Evolutionary conservation across 2,329 filamentous ascomycete species (phyloP), one percentile per base, ranked within the genome.

Genomic region (Hypoxylon sp.): DNA sequence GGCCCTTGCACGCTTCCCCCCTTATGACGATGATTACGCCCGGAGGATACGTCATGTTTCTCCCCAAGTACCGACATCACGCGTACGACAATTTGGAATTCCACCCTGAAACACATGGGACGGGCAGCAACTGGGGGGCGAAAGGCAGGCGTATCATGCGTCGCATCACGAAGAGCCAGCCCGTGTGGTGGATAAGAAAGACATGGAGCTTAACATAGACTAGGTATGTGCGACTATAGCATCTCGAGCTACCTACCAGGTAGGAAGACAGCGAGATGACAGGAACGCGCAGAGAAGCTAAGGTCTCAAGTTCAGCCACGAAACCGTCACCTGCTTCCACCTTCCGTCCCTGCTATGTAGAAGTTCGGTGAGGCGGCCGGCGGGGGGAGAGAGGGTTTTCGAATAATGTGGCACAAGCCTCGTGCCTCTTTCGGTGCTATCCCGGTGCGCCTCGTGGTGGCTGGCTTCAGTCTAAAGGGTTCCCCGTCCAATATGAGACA

Each of bases 381-480:
- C n/a, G n/a, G 37, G 23, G 42, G 42, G 18, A 35, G 31, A 11
- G 29, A 47, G 42, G 53, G 48, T 47, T 24, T 24, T 13, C 11
- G 41, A n/a, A 26, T 10, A 21, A 33, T 40, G 49, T 49, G 23
- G n/a, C 45, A 48, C 31, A 27, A 18, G 29, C 31, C 41, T 26
- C 47, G 24, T 23, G 40, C 18, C 10, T 18, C n/a, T 24, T 35
- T 57, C 60, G 56, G 52, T 46, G 35, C 17, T 56, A 50, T 57
- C 56, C 50, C 55, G 60, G 60, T 51, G 37, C 56, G 60, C 56
- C 49, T 23, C 18, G 17, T 8, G n/a, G n/a, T n/a, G n/a, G n/a
- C 2, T 24, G 24, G 37, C 24, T 24, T 13, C n/a, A 29, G 33
- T 6, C 27, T 26, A 23, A 20, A 29, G 15, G 20, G 13, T 33